These are phyloP conservation scores for Haplographium delicatum DNA, from an alignment of 495 filamentous ascomycete genomes.

Conservation along the genomic window DNA sequence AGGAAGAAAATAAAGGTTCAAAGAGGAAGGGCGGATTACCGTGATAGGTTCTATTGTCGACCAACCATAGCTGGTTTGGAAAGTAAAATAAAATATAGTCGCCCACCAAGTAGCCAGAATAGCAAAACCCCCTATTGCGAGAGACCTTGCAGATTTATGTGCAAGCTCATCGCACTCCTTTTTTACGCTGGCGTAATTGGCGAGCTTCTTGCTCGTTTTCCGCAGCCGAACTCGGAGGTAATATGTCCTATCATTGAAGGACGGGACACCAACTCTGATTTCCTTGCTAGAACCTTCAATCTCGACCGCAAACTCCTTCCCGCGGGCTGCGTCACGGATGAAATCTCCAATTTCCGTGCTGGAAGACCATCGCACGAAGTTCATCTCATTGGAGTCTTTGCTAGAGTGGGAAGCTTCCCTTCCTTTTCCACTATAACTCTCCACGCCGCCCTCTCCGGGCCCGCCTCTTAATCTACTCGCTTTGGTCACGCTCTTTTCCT, in stretches of 20 bases:
- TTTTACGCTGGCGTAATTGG: constrained; percentile 65
- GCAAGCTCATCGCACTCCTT: constrained; percentile 74
- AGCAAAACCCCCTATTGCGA: constrained; percentile 74
- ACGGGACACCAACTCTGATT: constrained; percentile 75
- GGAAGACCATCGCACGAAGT: constrained; percentile 86
- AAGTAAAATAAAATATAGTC: constrained; percentile 67
- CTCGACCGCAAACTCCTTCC: constrained; percentile 76
- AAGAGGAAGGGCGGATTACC: constrained; percentile 22
- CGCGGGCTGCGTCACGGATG: constrained; percentile 82
- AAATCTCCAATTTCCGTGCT: constrained; percentile 93
- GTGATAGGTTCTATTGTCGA: constrained; percentile 90
- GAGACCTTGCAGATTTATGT: constrained; percentile 67
- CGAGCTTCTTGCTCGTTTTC: constrained; percentile 63
- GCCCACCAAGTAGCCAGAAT: constrained; percentile 73
- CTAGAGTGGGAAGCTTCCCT: constrained; percentile 34
- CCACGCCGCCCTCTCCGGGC: constrained; percentile 48
- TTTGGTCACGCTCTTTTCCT: constrained; percentile 5
- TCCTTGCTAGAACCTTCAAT: constrained; percentile 67
- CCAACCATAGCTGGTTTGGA: constrained; percentile 78
- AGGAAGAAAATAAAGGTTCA: background rate
- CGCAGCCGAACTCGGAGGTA: constrained; percentile 73
- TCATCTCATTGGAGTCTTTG: constrained; percentile 30
- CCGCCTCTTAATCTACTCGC: constrained; percentile 27
- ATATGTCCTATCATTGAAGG: constrained; percentile 83
- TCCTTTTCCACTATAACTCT: constrained; percentile 56